Evolutionary conservation across 805 yeast species (phyloP), one percentile per base, ranked within the genome.

Genomic region (Phaffomyces antillensis): DNA sequence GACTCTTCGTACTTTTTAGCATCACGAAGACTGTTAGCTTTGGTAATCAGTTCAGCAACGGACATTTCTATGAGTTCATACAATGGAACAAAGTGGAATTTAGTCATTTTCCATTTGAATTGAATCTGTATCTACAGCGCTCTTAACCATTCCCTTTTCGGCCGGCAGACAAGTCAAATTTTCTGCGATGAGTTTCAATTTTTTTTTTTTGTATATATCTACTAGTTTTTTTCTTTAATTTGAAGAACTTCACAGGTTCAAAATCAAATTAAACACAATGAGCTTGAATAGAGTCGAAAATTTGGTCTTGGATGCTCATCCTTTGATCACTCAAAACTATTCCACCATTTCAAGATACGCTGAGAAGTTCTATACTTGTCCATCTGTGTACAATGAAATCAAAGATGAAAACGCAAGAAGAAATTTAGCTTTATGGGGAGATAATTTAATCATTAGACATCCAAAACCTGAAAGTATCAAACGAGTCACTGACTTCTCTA

Each of bases 281-380:
- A 44, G 20, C 7, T 26, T 13, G 7, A 20, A 12, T 24, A 56
- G 48, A 31, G 61, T 54, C 10, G 48, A 51, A n/a, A 43, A 55
- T 1, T 70, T 95, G 45, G 86, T 87, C 31, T 72, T 93, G 52
- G 99, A 93, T 74, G 98, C 99, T 4, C 93, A 96, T 41, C 99
- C 99, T 7, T 68, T 93, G 53, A 85, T 93, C 54, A 84, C 95
- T 2, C 95, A 87, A 56, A 73, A 93, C 6, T 86, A 86, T 12
- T 73, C 89, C 3, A 76, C 81, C 18, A 70, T 93, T 38, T 80
- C 81, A 55, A 77, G 76, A 51, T 77, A 74, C 59, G 97, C 96
- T 1, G 64, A 73, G 16, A 63, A 66, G n/a, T 86, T 86, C 58
- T 84, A 72, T 62, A 90, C 97, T 13, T 87, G 97, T 2, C 97